Evolutionary conservation across 2,329 filamentous ascomycete species (phyloP), one percentile per base, ranked within the genome.

Genomic region (Nannizziopsis arthrosporioides): DNA sequence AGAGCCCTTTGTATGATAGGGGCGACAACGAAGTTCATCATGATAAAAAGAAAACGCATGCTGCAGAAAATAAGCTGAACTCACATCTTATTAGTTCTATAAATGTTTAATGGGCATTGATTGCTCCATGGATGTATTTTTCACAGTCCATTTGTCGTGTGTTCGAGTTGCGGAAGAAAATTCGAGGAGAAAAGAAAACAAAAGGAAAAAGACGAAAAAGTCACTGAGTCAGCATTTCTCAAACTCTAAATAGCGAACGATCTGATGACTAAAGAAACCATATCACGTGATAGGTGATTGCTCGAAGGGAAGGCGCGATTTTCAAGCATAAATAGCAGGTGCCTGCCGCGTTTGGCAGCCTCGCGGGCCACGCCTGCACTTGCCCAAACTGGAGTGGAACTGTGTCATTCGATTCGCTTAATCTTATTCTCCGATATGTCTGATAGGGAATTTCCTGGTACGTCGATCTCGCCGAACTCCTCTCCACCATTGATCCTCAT

Each of bases 21-120:
- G 75, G 75, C 75, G 75, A 78, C 75, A 78, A 72, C 67, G 65
- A 67, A 56, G 68, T 72, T 78, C 75, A 78, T 78, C 75, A 75
- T 70, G 55, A 54, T 60, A 63, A 53, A 51, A 52, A 50, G 41
- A 40, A 35, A 51, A 27, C 15, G 12, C 44, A 17, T 37, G 48
- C 49, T 51, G 32, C 48, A 47, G n/a, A 53, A 31, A 40, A 41
- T 47, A 41, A 17, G 54, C 55, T 61, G 57, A 61, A 66, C 63
- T 57, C 54, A 49, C 48, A 47, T 42, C 40, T 38, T 30, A 35
- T 27, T 27, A 27, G 22, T 27, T 27, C 30, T 32, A 14, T 5
- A 38, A 14, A 12, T 34, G 35, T 15, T 12, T 14, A 10, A 10
- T 32, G 9, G 18, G 38, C 6, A 27, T 15, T 14, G 8, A 12